Percentiles rank a stretch among this genome's conserved stretches.
These are phyloP conservation scores for Cunninghamia lanceolata DNA, from an alignment of 75 land plant species.

Conservation along the genomic window DNA sequence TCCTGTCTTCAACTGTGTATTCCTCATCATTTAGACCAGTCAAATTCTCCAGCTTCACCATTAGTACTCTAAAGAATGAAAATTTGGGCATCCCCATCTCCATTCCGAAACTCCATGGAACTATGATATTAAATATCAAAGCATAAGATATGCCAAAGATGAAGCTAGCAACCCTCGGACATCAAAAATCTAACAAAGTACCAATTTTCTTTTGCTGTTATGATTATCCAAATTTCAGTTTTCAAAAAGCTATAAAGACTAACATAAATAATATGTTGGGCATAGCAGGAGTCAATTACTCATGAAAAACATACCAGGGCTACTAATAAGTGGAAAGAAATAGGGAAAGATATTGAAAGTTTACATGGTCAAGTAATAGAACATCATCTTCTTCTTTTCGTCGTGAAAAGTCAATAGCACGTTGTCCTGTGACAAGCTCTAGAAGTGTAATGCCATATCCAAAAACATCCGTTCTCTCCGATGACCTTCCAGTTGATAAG, in stretches of 20 bases:
- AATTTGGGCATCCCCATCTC: too few relatives aligned
- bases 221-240: background rate
- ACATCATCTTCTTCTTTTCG: slow-evolving; percentile 76
- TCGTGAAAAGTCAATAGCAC: slow-evolving; percentile 73
- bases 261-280: background rate
- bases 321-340: background rate
- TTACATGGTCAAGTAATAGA: slow-evolving; percentile 79
- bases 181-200: background rate
- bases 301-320: background rate
- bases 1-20: too few relatives aligned
- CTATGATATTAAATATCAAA: background rate
- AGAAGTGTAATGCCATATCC: slow-evolving; percentile 81
- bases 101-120: background rate
- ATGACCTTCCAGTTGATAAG: slow-evolving; percentile 48
- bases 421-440: slow-evolving; percentile 73
- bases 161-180: background rate
- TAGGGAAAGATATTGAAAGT: background rate
- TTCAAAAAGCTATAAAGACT: background rate
- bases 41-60: too few relatives aligned
- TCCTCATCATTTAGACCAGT: too few relatives aligned
- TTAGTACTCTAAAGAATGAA: too few relatives aligned
- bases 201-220: background rate
- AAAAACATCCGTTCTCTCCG: slow-evolving; percentile 66
- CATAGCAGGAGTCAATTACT: background rate
- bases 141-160: background rate